Base-by-base conservation (phyloP, 148 eudicot genomes). In the Rhododendron vialii region DNA sequence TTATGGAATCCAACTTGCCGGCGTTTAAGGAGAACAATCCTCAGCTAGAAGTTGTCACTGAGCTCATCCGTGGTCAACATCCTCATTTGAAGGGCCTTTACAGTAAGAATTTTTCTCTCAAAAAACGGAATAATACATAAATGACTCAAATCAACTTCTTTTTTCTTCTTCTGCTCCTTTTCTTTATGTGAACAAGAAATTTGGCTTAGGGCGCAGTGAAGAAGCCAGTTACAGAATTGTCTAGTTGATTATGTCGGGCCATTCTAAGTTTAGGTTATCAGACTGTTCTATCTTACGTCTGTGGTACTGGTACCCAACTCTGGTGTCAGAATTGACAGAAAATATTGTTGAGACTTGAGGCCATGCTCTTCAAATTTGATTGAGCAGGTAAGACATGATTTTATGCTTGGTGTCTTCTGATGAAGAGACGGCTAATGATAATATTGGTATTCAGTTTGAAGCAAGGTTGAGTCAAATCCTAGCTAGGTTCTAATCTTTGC, bases 51-150 rank as follows among this genome's bases (percentile, higher is more conserved):
- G 95, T 95, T 80, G 92, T 94, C 55, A 88, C 92, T 41, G 95
- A 94, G 89, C 96, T 94, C 88, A 92, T 90, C 50, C 98, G 99
- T 89, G 99, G 99, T 84, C 94, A 95, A 71, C 99, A 96, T 92
- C 99, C 99, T 55, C 86, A 90, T 89, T 86, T 95, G 83, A 92
- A 95, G 87, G 99, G 92, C 85, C 90, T 91, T 83, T 95, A 94
- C 87, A 91, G 97, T 95, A 90, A 92, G 95, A 84, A 57, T 12
- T 24, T 12, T 11, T 80, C 84, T 78, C 41, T 59, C 15, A 12
- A 12, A 24, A 78, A 24, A 22, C 8, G 26, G 24, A 78, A 45
- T 20, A 45, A 43, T 18, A 8, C 22, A 2, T 43, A 20, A 7
- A 13, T 48, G 3, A 24, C 1, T 48, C 26, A n/a, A 20, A 28